These are phyloP conservation scores for Tardiomyces depauwii DNA, from an alignment of 1,139 yeast genomes.

Conservation along the genomic window DNA sequence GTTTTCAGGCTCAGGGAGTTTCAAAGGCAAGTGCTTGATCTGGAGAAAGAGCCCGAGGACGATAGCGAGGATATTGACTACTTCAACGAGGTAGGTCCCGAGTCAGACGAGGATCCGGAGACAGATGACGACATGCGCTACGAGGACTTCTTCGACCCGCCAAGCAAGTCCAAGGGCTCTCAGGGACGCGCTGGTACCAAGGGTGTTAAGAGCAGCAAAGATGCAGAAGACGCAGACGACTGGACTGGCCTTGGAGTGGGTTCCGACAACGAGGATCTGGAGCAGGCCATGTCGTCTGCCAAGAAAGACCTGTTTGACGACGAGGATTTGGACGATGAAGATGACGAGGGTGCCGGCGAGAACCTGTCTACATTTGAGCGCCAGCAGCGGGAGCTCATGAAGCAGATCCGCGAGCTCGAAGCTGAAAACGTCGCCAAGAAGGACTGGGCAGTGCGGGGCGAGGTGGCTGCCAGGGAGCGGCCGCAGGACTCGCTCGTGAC, in stretches of 20 bases:
- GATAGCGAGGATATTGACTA: conserved; percentile 65
- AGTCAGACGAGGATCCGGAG: conserved; percentile 26
- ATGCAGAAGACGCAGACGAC: conserved; percentile 34
- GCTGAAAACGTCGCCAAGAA: conserved; percentile 83
- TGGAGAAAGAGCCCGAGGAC: conserved; percentile 44
- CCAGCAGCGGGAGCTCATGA: conserved; percentile 66
- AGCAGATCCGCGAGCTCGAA: conserved; percentile 70
- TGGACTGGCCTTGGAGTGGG: conserved; percentile 51
- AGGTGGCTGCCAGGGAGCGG: conserved; percentile 69
- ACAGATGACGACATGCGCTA: conserved; percentile 20
- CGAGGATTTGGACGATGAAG: conserved; percentile 26
- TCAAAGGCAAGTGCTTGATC: conserved; percentile 66
- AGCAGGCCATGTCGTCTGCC: conserved; percentile 42
- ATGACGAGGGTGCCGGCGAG: conserved; percentile 19
- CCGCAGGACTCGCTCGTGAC: conserved; percentile 71
- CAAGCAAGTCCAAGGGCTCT: conserved; percentile 17
- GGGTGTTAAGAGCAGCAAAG: conserved; percentile 24
- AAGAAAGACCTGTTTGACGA: conserved; percentile 44
- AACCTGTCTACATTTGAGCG: conserved; percentile 70
- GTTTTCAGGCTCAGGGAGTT: conserved; percentile 81
- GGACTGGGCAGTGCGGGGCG: conserved; percentile 93
- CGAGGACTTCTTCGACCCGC: conserved; percentile 31
- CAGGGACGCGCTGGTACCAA: conserved; percentile 20
- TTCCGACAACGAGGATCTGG: conserved; percentile 39
- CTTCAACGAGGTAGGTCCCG: conserved; percentile 18